Base-by-base conservation (phyloP, 441 rosid species). In the Corymbia citriodora region DNA sequence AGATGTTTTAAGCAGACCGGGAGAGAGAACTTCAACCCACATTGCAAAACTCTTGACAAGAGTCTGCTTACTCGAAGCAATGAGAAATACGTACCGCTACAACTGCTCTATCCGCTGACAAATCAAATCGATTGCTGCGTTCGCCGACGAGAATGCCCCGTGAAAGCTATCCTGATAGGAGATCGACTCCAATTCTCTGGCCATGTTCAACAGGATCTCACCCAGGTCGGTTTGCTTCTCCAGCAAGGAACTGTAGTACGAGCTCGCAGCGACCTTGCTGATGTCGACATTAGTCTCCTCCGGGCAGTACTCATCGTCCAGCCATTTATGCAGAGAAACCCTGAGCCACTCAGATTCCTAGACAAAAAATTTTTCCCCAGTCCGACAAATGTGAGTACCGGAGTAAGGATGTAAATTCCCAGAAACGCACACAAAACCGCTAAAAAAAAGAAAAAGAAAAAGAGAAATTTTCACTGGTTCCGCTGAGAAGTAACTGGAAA, bases 281-380 rank as follows among this genome's bases (percentile, higher is more conserved):
- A 97, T 96, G 90, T 95, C 94, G 16, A 94, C 94, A 91, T 97
- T 97, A n/a, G 98, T 97, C 89, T 95, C 95, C 94, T 97, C 99
- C 21, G 98, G 99, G 91, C 98, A 97, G 92, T 96, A 97, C 92
- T 97, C 99, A 91, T 97, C 99, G 88, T 97, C 98, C 89, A 97
- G 92, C 99, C 99, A 97, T 92, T 96, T 97, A 89, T 96, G 99
- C 55, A 97, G 92, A 7, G 97, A 93, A 87, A 95, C 93, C 92
- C 96, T 94, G 49, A 97, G 95, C 99, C 99, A 97, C 89, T 97
- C 95, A 18, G 97, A 96, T 93, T 97, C 99, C 99, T 97, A 88
- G 49, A 88, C 45, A 48, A 18, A 13, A 17, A 88, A 17, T 8
- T 48, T 21, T 16, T 54, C 18, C 79, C 17, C 52, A 12, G 85